Evolutionary conservation across 768 basidiomycete genomes (phyloP).

Genomic region (Kwoniella sp.): DNA sequence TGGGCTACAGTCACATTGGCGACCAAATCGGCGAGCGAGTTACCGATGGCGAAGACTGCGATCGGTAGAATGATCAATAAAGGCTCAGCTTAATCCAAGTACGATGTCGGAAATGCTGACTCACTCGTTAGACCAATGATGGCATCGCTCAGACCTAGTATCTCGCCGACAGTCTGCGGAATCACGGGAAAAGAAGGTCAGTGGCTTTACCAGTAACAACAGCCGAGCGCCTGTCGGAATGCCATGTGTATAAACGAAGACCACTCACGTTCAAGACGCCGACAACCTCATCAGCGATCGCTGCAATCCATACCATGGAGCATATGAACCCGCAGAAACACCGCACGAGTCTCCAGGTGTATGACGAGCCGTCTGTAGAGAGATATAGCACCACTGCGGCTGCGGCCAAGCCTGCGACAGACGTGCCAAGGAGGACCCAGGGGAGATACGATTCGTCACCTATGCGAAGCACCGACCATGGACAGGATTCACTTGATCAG

Average conservation of each 20-base stretch:
- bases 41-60: constrained; percentile 89
- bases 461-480: too few relatives aligned
- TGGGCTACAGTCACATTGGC: constrained; percentile 93
- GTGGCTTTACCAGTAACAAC: too few relatives aligned
- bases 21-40: constrained; percentile 92
- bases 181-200: background rate
- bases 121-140: constrained; percentile 87
- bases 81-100: too few relatives aligned
- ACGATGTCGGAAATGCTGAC: constrained; percentile 2
- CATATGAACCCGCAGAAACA: constrained; percentile 90
- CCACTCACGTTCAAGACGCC: constrained; percentile 76
- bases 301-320: constrained; percentile 96
- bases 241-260: background rate
- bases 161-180: constrained; percentile 79
- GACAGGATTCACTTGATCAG: too few relatives aligned
- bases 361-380: constrained; percentile 64
- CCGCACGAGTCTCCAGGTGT: constrained; percentile 66
- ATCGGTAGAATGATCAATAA: too few relatives aligned
- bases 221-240: background rate
- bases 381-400: constrained; percentile 66
- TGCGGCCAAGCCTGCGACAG: constrained; percentile 62
- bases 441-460: constrained; percentile 21
- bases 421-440: constrained; percentile 59
- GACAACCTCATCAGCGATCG: constrained; percentile 94
- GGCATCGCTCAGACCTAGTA: constrained; percentile 93